A percentile compares a stretch with the other conserved stretches of the same genome.
phyloP scores from a whole-genome alignment of 2,329 filamentous ascomycete species.

The Ascochyta viciae-villosae region DNA sequence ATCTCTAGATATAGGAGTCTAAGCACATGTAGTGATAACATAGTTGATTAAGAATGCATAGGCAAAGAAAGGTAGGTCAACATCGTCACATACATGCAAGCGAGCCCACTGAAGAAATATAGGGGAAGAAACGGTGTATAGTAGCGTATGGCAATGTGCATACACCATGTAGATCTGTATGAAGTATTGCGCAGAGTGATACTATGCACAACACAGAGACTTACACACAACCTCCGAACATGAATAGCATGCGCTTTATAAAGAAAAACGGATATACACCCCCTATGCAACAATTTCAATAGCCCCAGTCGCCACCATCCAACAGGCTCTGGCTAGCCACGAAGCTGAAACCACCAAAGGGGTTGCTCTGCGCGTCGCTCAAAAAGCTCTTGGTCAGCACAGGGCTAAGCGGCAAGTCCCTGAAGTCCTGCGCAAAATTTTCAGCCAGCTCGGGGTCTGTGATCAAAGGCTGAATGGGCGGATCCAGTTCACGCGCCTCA shows the following conservation, averaged over 20 bases:
- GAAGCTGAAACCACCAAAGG: constrained; percentile 62
- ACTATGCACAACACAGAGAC: neutral
- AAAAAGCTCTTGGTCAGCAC: constrained; percentile 51
- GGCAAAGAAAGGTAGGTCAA: too few species aligned
- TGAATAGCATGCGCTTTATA: neutral
- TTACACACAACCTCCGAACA: neutral
- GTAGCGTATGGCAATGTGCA: neutral
- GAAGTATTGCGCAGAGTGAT: neutral
- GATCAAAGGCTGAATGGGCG: constrained; percentile 91
- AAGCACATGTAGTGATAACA: too few species aligned
- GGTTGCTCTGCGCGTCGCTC: constrained; percentile 50
- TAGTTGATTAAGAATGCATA: too few species aligned
- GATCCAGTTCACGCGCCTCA: constrained; percentile 79
- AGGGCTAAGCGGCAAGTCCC: constrained; percentile 80
- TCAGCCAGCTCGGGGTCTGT: constrained; percentile 95
- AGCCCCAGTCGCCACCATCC: constrained; percentile 46
- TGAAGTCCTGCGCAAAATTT: constrained; percentile 96
- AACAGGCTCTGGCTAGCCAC: constrained; percentile 60
- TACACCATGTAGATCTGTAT: neutral
- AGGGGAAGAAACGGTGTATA: too few species aligned
- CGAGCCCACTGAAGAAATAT: neutral
- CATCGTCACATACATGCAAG: too few species aligned
- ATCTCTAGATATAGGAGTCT: too few species aligned
- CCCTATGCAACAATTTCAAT: constrained; percentile 23
- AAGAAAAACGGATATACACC: neutral